phyloP scores from a whole-genome alignment of 2,329 filamentous ascomycete genomes.

The Fusarium ambrosium region DNA sequence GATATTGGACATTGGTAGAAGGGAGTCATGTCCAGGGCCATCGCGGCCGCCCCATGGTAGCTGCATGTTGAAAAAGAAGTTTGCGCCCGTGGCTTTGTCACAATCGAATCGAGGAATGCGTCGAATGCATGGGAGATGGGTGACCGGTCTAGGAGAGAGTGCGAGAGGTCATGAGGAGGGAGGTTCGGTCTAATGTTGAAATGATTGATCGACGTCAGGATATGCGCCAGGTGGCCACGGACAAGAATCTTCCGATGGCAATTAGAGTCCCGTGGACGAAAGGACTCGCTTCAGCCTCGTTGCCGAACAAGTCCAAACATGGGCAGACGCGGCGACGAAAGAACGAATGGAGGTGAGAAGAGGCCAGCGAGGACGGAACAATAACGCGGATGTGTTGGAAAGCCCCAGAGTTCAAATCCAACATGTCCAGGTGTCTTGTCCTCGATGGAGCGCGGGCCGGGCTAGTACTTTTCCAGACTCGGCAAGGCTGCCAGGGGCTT shows the following conservation, averaged over 20 bases:
- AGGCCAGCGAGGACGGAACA: slow-evolving; percentile 34
- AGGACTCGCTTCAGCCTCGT: slow-evolving; percentile 27
- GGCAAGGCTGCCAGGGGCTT: slow-evolving; percentile 48
- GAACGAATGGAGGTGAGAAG: slow-evolving; percentile 17
- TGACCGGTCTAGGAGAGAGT: slow-evolving; percentile 27
- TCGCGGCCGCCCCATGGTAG: slow-evolving; percentile 54
- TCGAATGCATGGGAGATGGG: slow-evolving; percentile 40
- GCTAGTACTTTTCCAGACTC: slow-evolving; percentile 45
- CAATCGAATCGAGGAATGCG: slow-evolving; percentile 31
- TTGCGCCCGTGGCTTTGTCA: slow-evolving; percentile 36
- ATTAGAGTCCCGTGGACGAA: slow-evolving; percentile 20
- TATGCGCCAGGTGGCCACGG: slow-evolving; percentile 33
- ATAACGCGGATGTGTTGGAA: slow-evolving; percentile 18
- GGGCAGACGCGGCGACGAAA: slow-evolving; percentile 10
- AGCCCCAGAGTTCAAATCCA: slow-evolving; percentile 29
- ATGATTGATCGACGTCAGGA: slow-evolving; percentile 29
- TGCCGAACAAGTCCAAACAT: slow-evolving; percentile 27
- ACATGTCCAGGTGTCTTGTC: slow-evolving; percentile 48
- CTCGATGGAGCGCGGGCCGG: slow-evolving; percentile 37
- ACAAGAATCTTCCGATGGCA: slow-evolving; percentile 14
- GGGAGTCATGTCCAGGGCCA: slow-evolving; percentile 48
- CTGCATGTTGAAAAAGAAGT: slow-evolving; percentile 51
- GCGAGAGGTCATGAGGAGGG: slow-evolving; percentile 44
- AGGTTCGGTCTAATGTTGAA: slow-evolving; percentile 14
- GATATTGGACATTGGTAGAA: slow-evolving; percentile 53